These are phyloP conservation scores for Candida cerambycidarum DNA, from an alignment of 805 yeast species.

Conservation along the genomic window DNA sequence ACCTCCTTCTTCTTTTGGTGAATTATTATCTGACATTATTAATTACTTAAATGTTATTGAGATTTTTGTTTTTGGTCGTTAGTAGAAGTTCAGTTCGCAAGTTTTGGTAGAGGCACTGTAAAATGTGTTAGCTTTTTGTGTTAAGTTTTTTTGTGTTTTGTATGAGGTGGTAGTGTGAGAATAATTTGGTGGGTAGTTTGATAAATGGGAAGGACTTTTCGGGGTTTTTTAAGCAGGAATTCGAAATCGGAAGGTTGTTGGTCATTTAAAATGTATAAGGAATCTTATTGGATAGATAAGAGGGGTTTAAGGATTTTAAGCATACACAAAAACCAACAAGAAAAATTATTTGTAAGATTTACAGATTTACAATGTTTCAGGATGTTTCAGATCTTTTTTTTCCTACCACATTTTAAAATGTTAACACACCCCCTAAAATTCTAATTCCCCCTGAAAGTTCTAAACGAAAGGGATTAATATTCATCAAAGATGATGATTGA, in stretches of 20 bases:
- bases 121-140: background rate
- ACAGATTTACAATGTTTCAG: slow-evolving; percentile 6
- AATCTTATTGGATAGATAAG: background rate
- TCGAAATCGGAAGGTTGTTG: no score
- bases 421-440: background rate
- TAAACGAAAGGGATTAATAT: no score
- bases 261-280: no score
- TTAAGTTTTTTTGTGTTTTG: no score
- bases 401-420: background rate
- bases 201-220: no score
- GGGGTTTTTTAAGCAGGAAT: no score
- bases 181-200: no score
- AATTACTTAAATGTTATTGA: background rate
- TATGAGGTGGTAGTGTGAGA: no score
- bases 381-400: slow-evolving; percentile 7
- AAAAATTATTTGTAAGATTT: background rate
- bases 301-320: background rate
- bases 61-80: slow-evolving; percentile 2
- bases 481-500: background rate
- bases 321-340: no score
- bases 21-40: slow-evolving; percentile 25
- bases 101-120: background rate
- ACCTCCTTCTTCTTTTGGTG: slow-evolving; percentile 48
- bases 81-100: background rate
- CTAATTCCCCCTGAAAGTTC: no score